Evolutionary conservation across 805 yeast genomes (phyloP).

Genomic region (Jamesozyma gamospora): DNA sequence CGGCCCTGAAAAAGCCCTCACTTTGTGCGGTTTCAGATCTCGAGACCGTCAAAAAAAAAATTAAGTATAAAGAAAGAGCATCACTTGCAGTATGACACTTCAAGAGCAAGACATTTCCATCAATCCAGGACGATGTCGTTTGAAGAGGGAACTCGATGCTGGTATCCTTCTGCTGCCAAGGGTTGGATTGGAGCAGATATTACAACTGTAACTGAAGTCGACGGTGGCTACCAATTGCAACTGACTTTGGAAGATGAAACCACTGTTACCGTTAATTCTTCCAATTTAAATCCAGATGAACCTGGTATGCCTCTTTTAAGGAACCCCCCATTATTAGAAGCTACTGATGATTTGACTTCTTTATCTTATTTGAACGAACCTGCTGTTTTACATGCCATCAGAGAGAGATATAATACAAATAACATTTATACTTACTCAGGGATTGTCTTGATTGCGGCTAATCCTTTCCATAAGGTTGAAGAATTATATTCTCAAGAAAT

Average conservation of each 20-base stretch:
- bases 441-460: slow-evolving; percentile 90
- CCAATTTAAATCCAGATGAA: not conserved
- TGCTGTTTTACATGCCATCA: slow-evolving; percentile 89
- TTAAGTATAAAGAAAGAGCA: too few relatives aligned
- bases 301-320: slow-evolving; percentile 35
- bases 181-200: slow-evolving; percentile 69
- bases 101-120: not conserved
- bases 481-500: slow-evolving; percentile 83
- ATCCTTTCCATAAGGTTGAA: slow-evolving; percentile 89
- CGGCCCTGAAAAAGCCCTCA: too few relatives aligned
- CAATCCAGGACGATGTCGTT: slow-evolving; percentile 25
- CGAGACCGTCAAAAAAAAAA: too few relatives aligned
- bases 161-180: slow-evolving; percentile 59
- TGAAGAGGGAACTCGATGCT: slow-evolving; percentile 58
- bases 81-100: too few relatives aligned
- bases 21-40: too few relatives aligned
- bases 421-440: slow-evolving; percentile 94
- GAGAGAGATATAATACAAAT: slow-evolving; percentile 74
- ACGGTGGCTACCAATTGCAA: slow-evolving; percentile 39
- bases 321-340: slow-evolving; percentile 86
- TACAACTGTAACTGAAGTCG: slow-evolving; percentile 31
- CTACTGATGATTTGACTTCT: slow-evolving; percentile 88
- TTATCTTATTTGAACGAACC: slow-evolving; percentile 92
- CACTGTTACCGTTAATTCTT: slow-evolving; percentile 35
- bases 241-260: slow-evolving; percentile 44